phyloP scores from a whole-genome alignment of 352 stramenopile species.

The Phytophthora vignae region DNA sequence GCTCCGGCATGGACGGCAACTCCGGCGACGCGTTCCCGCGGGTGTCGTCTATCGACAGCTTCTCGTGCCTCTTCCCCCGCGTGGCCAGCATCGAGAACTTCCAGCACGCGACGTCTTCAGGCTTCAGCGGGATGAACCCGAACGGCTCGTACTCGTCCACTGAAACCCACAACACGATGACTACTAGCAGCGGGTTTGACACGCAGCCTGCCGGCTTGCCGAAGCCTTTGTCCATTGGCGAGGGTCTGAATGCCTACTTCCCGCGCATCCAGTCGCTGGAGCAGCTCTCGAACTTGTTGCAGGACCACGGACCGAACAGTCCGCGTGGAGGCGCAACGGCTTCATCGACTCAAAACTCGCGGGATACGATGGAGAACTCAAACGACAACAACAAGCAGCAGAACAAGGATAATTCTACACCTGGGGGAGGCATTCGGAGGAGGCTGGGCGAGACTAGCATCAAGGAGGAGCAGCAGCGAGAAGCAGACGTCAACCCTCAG shows the following conservation, averaged over 20 bases:
- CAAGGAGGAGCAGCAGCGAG: conserved; percentile 46
- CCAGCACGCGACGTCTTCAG: conserved; percentile 41
- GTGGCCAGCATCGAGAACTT: conserved; percentile 89
- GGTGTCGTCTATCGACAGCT: conserved; percentile 88
- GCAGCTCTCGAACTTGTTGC: conserved; percentile 73
- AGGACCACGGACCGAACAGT: conserved; percentile 69
- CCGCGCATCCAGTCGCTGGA: conserved; percentile 83
- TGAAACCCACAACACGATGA: conserved; percentile 34
- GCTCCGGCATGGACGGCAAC: conserved; percentile 31
- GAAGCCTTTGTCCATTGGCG: conserved; percentile 70
- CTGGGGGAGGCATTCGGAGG: conserved; percentile 22
- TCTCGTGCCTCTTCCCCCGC: conserved; percentile 83
- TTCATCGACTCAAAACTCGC: conserved; percentile 11
- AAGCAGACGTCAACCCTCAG: conserved; percentile 30
- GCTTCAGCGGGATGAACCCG: conserved; percentile 40
- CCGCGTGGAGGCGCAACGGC: conserved; percentile 30
- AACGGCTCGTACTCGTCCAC: conserved; percentile 35
- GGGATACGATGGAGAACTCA: conserved; percentile 26
- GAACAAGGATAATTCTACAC: conserved; percentile 20
- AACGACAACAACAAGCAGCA: conserved; percentile 23
- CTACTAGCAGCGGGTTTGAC: conserved; percentile 34
- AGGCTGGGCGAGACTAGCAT: conserved; percentile 31
- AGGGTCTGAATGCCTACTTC: conserved; percentile 77
- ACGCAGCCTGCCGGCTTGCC: conserved; percentile 40
- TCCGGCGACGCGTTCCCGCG: conserved; percentile 56